Evolutionary conservation across 805 yeast species (phyloP).

Genomic region (Yamadazyma insecticola): DNA sequence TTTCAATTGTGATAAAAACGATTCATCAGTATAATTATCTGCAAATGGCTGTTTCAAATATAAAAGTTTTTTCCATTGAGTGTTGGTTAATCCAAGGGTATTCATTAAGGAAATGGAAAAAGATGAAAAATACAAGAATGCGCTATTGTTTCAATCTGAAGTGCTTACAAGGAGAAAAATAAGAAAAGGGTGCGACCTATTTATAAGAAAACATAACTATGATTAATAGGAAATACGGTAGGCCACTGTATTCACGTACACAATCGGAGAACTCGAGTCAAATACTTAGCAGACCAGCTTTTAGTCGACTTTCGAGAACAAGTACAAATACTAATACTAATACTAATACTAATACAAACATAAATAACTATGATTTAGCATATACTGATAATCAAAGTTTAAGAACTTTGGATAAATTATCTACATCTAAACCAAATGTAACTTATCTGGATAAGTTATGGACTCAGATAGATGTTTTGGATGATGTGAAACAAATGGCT

Average conservation of each 20-base stretch:
- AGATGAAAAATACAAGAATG: too few relatives aligned
- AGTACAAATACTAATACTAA: slow-evolving; percentile 8
- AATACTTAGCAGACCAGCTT: slow-evolving; percentile 7
- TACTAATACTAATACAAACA: slow-evolving; percentile 1
- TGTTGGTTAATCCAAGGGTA: too few relatives aligned
- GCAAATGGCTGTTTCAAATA: slow-evolving; percentile 86
- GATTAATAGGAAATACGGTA: not conserved
- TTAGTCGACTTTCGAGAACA: slow-evolving; percentile 9
- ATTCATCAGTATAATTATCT: slow-evolving; percentile 82
- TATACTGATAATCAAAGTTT: slow-evolving; percentile 11
- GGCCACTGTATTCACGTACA: slow-evolving; percentile 4
- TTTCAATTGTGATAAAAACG: slow-evolving; percentile 76
- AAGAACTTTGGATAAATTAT: slow-evolving; percentile 42
- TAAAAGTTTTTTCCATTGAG: slow-evolving; percentile 86
- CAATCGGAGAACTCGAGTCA: slow-evolving; percentile 7
- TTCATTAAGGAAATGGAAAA: too few relatives aligned
- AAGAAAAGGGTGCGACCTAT: too few relatives aligned
- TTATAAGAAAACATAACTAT: not conserved
- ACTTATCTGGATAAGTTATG: slow-evolving; percentile 74
- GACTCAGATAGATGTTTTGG: slow-evolving; percentile 83
- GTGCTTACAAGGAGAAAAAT: too few relatives aligned
- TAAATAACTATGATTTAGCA: too few relatives aligned
- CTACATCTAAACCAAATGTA: slow-evolving; percentile 53
- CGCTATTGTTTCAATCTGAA: too few relatives aligned
- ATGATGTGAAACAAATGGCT: slow-evolving; percentile 67